phyloP scores from a whole-genome alignment of 169 alveolate genomes.

The Babesia bigemina region DNA sequence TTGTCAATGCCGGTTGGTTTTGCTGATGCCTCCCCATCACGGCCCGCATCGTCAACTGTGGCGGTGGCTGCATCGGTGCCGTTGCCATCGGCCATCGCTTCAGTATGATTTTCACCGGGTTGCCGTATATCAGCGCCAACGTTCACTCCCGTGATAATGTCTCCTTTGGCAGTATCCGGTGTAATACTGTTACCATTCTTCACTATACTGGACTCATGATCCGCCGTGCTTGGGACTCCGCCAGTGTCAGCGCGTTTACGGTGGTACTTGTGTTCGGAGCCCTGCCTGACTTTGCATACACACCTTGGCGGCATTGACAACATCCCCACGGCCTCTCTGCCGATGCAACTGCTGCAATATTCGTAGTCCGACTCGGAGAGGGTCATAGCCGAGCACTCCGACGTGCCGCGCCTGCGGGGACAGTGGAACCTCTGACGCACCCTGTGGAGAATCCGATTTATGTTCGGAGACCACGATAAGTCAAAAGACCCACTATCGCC shows the following conservation, averaged over 20 bases:
- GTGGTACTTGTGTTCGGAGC: neutral
- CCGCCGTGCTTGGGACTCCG: neutral
- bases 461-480: conserved; percentile 28
- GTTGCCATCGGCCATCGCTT: neutral
- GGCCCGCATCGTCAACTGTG: neutral
- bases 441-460: conserved; percentile 2
- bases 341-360: conserved; percentile 27
- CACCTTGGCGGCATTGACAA: conserved; percentile 12
- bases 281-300: conserved; percentile 19
- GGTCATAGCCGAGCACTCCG: neutral
- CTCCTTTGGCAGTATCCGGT: neutral
- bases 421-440: neutral
- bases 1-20: neutral
- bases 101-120: neutral
- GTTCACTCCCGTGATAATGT: neutral
- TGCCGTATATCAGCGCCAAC: neutral
- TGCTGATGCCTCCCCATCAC: neutral
- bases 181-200: neutral
- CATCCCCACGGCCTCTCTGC: conserved; percentile 57
- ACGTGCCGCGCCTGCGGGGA: neutral
- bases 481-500: conserved; percentile 3
- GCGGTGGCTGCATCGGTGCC: neutral
- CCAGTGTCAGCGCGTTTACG: neutral
- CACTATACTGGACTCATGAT: neutral
- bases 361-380: conserved; percentile 30